Conservation (phyloP, 306 rosid genomes). For the Sicyos edulis region DNA sequence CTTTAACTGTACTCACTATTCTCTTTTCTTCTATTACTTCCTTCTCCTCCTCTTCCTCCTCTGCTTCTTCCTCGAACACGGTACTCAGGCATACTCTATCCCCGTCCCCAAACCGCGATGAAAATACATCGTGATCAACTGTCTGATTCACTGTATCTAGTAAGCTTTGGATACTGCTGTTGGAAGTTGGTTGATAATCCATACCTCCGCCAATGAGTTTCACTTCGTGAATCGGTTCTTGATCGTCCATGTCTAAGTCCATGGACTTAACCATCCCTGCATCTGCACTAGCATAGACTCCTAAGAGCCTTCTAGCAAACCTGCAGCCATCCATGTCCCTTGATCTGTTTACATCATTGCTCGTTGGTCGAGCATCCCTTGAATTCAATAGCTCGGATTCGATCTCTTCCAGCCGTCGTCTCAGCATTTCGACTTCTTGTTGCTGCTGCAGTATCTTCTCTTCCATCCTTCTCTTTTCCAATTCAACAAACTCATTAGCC, state of each 20-base stretch:
- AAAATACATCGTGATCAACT: slow-evolving; percentile 31
- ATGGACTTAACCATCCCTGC: slow-evolving; percentile 86
- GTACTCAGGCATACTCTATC: slow-evolving; percentile 65
- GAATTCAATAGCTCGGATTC: slow-evolving; percentile 55
- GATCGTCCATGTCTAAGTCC: slow-evolving; percentile 98
- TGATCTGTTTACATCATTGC: slow-evolving; percentile 26
- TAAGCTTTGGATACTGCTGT: slow-evolving; percentile 31
- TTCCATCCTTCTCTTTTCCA: slow-evolving; percentile 93
- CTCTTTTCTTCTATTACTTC: slow-evolving; percentile 86
- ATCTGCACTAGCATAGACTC: slow-evolving; percentile 61
- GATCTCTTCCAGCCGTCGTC: slow-evolving; percentile 78
- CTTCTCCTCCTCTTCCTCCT: slow-evolving; percentile 58
- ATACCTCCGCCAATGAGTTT: slow-evolving; percentile 42
- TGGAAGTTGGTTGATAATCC: slow-evolving; percentile 28
- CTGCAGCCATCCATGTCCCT: slow-evolving; percentile 61
- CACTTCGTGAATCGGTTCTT: slow-evolving; percentile 55
- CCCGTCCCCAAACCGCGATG: slow-evolving; percentile 48
- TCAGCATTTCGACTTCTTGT: slow-evolving; percentile 77
- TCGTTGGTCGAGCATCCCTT: slow-evolving; percentile 23
- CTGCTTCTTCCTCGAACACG: slow-evolving; percentile 79
- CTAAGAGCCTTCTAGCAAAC: slow-evolving; percentile 56
- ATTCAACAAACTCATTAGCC: slow-evolving; percentile 77
- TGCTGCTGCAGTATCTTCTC: slow-evolving; percentile 80
- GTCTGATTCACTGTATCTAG: slow-evolving; percentile 31
- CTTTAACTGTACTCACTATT: slow-evolving; percentile 53